Conservation (phyloP, 176 grass and related monocot species). For the Triticum turgidum region DNA sequence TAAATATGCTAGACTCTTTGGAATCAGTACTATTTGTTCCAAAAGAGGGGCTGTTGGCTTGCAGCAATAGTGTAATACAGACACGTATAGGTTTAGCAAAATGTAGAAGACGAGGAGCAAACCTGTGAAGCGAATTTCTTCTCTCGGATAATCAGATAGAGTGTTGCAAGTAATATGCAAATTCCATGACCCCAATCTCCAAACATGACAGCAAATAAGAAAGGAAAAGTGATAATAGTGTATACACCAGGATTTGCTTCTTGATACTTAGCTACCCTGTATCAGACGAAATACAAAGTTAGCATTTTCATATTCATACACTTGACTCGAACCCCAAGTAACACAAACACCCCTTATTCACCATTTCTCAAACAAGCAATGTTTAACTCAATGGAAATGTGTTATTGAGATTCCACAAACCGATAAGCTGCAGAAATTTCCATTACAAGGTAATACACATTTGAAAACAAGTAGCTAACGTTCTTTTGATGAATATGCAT, state of each 20-base stretch:
- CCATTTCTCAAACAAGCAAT: slow-evolving; percentile 9
- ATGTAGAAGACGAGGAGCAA: slow-evolving; percentile 29
- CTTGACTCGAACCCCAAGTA: not conserved
- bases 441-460: not conserved
- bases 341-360: not conserved
- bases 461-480: not conserved
- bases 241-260: slow-evolving; percentile 96
- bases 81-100: not conserved
- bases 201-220: slow-evolving; percentile 98
- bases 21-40: not conserved
- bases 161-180: slow-evolving; percentile 72
- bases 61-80: not conserved
- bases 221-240: slow-evolving; percentile 91
- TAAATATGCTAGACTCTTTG: not conserved
- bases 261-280: slow-evolving; percentile 85
- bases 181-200: slow-evolving; percentile 97
- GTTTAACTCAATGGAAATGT: not conserved
- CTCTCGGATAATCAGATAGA: slow-evolving; percentile 68
- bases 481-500: not conserved
- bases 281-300: slow-evolving; percentile 29
- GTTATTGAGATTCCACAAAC: not conserved
- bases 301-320: slow-evolving; percentile 17
- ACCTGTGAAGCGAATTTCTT: slow-evolving; percentile 94
- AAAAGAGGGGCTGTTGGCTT: not conserved
- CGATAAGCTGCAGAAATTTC: not conserved